Conservation (phyloP, 2,329 filamentous ascomycete genomes). For the Alternaria alternata region DNA sequence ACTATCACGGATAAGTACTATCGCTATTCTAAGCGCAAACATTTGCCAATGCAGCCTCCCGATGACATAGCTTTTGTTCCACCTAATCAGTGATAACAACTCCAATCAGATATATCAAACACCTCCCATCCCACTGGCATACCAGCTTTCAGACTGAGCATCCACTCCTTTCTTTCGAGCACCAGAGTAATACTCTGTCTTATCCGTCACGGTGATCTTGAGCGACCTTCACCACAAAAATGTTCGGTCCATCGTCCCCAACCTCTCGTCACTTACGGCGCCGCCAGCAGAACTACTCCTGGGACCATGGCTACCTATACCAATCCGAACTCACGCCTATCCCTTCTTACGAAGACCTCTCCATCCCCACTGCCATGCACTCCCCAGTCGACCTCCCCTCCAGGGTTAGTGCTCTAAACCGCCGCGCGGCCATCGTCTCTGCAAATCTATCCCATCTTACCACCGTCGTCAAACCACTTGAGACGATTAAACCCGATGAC, state of each 20-base stretch:
- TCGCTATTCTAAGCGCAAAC: neutral
- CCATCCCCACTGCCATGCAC: neutral
- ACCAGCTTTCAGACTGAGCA: neutral
- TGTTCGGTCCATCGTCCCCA: neutral
- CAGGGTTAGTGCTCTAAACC: conserved; percentile 8
- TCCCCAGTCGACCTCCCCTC: conserved; percentile 6
- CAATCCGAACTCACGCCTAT: neutral
- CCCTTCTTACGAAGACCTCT: conserved; percentile 4
- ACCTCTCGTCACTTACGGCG: neutral
- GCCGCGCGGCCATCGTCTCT: conserved; percentile 10
- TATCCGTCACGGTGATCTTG: neutral
- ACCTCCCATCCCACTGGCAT: neutral
- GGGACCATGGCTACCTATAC: conserved; percentile 6
- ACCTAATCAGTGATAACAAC: neutral
- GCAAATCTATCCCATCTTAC: conserved; percentile 6
- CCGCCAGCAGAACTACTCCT: conserved; percentile 11
- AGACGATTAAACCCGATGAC: conserved; percentile 1
- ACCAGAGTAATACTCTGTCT: neutral
- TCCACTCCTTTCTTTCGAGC: neutral
- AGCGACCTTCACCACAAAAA: neutral
- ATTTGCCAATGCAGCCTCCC: neutral
- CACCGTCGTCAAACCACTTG: conserved; percentile 11
- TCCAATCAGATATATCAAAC: neutral
- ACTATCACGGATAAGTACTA: neutral
- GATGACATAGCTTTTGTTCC: neutral